Evolutionary conservation across 306 rosid species (phyloP).

Genomic region (Pterocarpus macrocarpus): DNA sequence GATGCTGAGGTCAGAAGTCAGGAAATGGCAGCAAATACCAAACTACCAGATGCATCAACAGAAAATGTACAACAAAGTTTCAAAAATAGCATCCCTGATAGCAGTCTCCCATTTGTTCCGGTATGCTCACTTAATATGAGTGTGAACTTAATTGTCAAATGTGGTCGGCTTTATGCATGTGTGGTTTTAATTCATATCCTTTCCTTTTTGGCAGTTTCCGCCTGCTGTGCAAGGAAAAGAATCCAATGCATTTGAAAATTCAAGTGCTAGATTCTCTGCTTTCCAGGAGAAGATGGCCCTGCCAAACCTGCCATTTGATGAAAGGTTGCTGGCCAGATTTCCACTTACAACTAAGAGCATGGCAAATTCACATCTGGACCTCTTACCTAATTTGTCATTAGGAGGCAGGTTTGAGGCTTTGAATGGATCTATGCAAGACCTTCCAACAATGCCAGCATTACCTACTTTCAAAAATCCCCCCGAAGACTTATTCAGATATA

Average conservation of each 20-base stretch:
- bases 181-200: slow-evolving; percentile 36
- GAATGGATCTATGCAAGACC: slow-evolving; percentile 71
- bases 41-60: slow-evolving; percentile 59
- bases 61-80: slow-evolving; percentile 64
- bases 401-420: slow-evolving; percentile 74
- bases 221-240: slow-evolving; percentile 60
- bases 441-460: slow-evolving; percentile 74
- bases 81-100: slow-evolving; percentile 68
- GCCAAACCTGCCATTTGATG: slow-evolving; percentile 86
- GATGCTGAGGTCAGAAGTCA: slow-evolving; percentile 68
- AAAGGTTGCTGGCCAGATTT: slow-evolving; percentile 78
- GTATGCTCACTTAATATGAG: slow-evolving; percentile 54
- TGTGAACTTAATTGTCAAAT: slow-evolving; percentile 37
- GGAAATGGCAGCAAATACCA: slow-evolving; percentile 60
- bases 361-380: slow-evolving; percentile 70
- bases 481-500: slow-evolving; percentile 76
- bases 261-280: slow-evolving; percentile 62
- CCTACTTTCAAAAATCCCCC: slow-evolving; percentile 82
- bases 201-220: slow-evolving; percentile 58
- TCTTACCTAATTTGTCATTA: slow-evolving; percentile 80
- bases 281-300: slow-evolving; percentile 82
- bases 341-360: slow-evolving; percentile 72
- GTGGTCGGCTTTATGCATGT: slow-evolving; percentile 25
- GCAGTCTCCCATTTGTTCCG: slow-evolving; percentile 65
- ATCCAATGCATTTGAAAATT: slow-evolving; percentile 60